phyloP scores from a whole-genome alignment of 352 stramenopile genomes.

The Globisporangium spinosum region DNA sequence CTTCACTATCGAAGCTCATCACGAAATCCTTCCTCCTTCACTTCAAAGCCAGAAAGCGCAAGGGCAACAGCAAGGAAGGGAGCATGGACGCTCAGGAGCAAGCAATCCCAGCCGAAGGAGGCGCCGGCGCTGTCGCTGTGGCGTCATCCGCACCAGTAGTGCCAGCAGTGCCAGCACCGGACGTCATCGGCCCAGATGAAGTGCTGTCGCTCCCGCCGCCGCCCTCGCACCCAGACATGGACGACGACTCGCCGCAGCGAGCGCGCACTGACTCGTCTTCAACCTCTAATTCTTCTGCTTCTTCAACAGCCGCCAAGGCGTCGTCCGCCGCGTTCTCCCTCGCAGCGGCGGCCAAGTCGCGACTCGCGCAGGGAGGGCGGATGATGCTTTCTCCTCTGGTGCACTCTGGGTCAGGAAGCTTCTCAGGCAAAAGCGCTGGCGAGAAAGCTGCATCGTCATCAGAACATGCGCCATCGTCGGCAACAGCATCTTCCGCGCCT shows the following conservation, averaged over 20 bases:
- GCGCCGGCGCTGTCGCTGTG: not conserved
- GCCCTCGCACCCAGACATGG: conserved; percentile 12
- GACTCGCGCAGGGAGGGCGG: conserved; percentile 47
- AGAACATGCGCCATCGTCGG: conserved; percentile 11
- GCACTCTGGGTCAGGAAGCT: conserved; percentile 13
- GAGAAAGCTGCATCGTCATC: conserved; percentile 2
- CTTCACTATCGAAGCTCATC: too few species aligned
- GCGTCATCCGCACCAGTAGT: not conserved
- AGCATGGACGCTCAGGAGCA: not conserved
- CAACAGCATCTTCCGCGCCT: conserved; percentile 21
- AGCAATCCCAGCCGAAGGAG: not conserved
- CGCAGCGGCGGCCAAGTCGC: conserved; percentile 42
- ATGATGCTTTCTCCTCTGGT: conserved; percentile 51
- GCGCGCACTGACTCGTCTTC: conserved; percentile 7
- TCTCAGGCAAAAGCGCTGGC: conserved; percentile 7
- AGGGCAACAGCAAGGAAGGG: too few species aligned
- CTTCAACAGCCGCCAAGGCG: conserved; percentile 25
- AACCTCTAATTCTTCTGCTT: conserved; percentile 20
- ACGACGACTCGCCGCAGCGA: conserved; percentile 21
- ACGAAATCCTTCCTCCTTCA: too few species aligned
- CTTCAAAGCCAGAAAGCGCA: too few species aligned
- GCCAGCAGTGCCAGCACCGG: not conserved
- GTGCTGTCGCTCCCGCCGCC: conserved; percentile 16
- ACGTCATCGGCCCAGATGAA: conserved; percentile 9
- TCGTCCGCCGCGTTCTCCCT: conserved; percentile 54